Evolutionary conservation across 306 rosid species (phyloP).

Genomic region (Trifolium repens): DNA sequence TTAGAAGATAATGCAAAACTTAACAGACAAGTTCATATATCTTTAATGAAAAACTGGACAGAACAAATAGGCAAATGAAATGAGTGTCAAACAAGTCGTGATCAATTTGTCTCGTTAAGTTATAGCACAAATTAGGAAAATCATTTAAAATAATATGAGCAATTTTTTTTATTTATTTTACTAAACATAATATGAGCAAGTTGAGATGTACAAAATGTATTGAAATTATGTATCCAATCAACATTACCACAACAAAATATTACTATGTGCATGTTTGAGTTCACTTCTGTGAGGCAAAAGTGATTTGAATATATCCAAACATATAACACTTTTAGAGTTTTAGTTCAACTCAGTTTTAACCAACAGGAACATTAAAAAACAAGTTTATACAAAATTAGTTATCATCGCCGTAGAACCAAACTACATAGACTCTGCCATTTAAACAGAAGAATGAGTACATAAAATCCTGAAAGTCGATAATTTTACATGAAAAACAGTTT

Average conservation of each 20-base stretch:
- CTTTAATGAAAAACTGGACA: slow-evolving; percentile 1
- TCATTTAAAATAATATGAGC: background rate
- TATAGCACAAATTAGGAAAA: slow-evolving; percentile 29
- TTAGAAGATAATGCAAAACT: background rate
- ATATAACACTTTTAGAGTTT: background rate
- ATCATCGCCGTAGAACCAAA: background rate
- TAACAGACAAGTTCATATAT: slow-evolving; percentile 13
- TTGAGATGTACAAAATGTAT: slow-evolving; percentile 11
- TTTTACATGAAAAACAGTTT: slow-evolving; percentile 6
- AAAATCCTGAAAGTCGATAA: slow-evolving; percentile 23
- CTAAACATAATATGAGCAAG: background rate
- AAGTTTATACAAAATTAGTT: background rate
- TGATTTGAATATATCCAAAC: background rate
- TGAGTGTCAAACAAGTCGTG: slow-evolving; percentile 26
- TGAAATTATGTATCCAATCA: background rate
- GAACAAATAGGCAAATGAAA: slow-evolving; percentile 18
- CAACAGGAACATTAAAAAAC: background rate
- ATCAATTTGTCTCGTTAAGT: slow-evolving; percentile 14
- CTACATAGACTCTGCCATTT: background rate
- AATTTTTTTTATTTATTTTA: background rate
- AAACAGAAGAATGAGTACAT: slow-evolving; percentile 12
- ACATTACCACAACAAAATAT: slow-evolving; percentile 22
- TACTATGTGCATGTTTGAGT: background rate
- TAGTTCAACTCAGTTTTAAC: slow-evolving; percentile 1
- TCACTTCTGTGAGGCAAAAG: background rate